These are phyloP conservation scores for Saccharomycopsis oosterbeekiorum DNA, from an alignment of 805 yeast genomes.

Conservation along the genomic window DNA sequence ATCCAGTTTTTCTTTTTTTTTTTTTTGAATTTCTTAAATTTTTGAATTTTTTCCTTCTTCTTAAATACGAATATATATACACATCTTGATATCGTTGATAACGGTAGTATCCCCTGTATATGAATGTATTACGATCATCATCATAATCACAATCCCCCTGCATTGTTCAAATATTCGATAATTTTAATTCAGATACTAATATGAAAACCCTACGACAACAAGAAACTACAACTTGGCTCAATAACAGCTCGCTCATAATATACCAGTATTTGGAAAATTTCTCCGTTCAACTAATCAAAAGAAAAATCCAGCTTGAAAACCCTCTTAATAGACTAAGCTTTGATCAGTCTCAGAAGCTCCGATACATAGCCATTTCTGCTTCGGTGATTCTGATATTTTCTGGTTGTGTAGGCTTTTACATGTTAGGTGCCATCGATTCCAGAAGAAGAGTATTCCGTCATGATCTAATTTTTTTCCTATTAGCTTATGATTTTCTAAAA, in stretches of 20 bases:
- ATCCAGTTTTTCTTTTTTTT: no score
- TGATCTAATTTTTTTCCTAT: constrained; percentile 54
- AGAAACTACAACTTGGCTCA: no score
- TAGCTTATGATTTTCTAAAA: constrained; percentile 68
- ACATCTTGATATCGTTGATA: no score
- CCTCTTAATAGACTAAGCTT: constrained; percentile 13
- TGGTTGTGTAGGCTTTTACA: constrained; percentile 54
- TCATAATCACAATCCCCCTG: not conserved
- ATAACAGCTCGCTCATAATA: not conserved
- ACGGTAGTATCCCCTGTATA: no score
- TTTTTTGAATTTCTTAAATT: no score
- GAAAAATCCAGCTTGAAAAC: not conserved
- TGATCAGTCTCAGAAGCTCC: constrained; percentile 6
- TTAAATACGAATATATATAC: no score
- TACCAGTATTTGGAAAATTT: not conserved
- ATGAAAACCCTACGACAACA: not conserved
- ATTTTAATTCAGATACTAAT: not conserved
- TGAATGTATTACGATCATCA: no score
- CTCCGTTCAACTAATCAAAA: not conserved
- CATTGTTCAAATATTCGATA: no score
- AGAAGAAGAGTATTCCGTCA: constrained; percentile 56
- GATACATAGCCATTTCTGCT: constrained; percentile 35
- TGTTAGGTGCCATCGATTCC: constrained; percentile 54
- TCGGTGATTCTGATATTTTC: constrained; percentile 39
- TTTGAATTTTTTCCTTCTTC: no score